These are phyloP conservation scores for Gnaphalium uliginosum DNA, from an alignment of 129 eudicot species.

Conservation along the genomic window DNA sequence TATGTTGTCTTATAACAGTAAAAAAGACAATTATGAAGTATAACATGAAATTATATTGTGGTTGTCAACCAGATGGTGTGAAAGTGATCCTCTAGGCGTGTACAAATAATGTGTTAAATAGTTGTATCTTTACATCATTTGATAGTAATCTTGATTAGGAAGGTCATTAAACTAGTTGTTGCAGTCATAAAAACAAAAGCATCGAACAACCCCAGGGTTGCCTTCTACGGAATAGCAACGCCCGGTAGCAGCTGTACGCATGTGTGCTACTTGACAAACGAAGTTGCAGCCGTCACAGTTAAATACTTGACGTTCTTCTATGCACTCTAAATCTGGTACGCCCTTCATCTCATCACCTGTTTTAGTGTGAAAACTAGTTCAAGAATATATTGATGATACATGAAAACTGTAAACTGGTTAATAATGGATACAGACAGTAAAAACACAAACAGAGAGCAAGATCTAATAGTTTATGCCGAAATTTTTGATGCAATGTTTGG, in stretches of 20 bases:
- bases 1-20: neutral
- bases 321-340: slow-evolving; percentile 18
- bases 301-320: slow-evolving; percentile 32
- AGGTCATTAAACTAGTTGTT: neutral
- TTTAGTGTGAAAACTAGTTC: neutral
- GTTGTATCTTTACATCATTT: neutral
- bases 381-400: too few species aligned
- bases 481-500: too few species aligned
- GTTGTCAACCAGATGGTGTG: neutral
- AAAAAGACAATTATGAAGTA: neutral
- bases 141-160: neutral
- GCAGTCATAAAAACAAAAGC: slow-evolving; percentile 38
- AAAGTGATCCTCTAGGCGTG: slow-evolving; percentile 7
- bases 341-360: neutral
- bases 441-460: too few species aligned
- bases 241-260: slow-evolving; percentile 23
- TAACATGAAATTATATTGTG: neutral
- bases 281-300: slow-evolving; percentile 33
- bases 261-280: slow-evolving; percentile 29
- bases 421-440: neutral
- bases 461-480: too few species aligned
- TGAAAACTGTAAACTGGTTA: neutral
- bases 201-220: slow-evolving; percentile 19
- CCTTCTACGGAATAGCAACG: slow-evolving; percentile 34
- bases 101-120: neutral